Conservation (phyloP, 129 eudicot genomes). For the Flaveria brownii region DNA sequence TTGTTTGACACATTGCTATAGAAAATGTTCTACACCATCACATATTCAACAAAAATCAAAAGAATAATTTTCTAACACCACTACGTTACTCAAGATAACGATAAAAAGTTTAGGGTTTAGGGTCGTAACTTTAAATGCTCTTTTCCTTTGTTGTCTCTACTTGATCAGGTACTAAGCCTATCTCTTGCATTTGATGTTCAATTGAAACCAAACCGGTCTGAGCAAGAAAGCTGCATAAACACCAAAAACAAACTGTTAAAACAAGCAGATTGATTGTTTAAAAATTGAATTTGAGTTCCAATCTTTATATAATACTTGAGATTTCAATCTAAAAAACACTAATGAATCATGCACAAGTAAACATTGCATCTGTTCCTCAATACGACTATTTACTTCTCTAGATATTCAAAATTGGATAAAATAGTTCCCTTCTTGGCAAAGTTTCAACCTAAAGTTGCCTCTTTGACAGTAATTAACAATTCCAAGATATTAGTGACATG, state of each 20-base stretch:
- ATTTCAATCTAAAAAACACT: neutral
- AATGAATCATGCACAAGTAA: no score
- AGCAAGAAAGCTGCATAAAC: slow-evolving; percentile 73
- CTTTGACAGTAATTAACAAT: neutral
- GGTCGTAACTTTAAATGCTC: slow-evolving; percentile 32
- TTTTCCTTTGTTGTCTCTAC: slow-evolving; percentile 43
- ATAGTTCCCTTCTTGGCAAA: neutral
- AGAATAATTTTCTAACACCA: neutral
- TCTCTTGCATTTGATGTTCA: slow-evolving; percentile 91
- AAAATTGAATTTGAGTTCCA: no score
- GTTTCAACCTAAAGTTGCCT: neutral
- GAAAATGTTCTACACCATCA: neutral
- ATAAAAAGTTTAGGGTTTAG: neutral
- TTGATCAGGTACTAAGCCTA: slow-evolving; percentile 58
- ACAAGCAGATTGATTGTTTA: neutral
- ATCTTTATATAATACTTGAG: neutral
- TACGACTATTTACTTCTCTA: neutral
- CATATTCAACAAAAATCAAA: neutral
- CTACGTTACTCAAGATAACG: neutral
- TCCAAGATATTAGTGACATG: neutral
- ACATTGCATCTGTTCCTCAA: neutral
- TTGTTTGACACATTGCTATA: neutral
- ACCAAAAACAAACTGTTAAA: slow-evolving; percentile 17
- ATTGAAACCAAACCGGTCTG: slow-evolving; percentile 92
- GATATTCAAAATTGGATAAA: neutral